phyloP scores from a whole-genome alignment of 352 stramenopile species.

The Thalassiosira hispida region DNA sequence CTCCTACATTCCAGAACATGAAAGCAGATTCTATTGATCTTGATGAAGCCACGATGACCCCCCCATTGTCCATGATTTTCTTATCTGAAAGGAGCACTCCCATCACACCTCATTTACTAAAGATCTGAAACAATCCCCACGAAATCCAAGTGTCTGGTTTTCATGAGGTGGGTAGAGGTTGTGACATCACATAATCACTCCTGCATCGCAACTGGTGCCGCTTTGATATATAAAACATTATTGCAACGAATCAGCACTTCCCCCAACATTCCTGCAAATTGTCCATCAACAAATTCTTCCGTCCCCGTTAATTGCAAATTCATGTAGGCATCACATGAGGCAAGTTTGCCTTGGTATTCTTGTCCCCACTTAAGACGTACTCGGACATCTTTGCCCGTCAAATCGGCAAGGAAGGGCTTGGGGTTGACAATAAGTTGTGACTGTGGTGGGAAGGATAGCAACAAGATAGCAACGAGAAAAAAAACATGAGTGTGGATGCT shows the following conservation, averaged over 20 bases:
- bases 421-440: slow-evolving; percentile 85
- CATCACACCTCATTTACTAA: no score
- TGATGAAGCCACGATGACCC: no score
- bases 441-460: slow-evolving; percentile 38
- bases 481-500: background rate
- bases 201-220: slow-evolving; percentile 37
- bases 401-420: slow-evolving; percentile 82
- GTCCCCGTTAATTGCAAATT: slow-evolving; percentile 97
- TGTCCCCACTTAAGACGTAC: slow-evolving; percentile 99
- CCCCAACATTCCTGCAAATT: slow-evolving; percentile 95
- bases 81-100: no score
- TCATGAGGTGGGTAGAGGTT: no score
- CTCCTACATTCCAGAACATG: no score
- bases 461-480: background rate
- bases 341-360: slow-evolving; percentile 95
- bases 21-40: no score
- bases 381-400: slow-evolving; percentile 92
- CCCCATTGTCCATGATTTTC: no score
- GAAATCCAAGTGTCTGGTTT: background rate
- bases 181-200: slow-evolving; percentile 2
- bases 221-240: slow-evolving; percentile 97
- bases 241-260: slow-evolving; percentile 99
- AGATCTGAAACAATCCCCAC: background rate
- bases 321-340: slow-evolving; percentile 98
- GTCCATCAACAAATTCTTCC: slow-evolving; percentile 97